A percentile compares a stretch with the other conserved stretches of the same genome.
These are phyloP conservation scores for Rhodotorula diobovata DNA, from an alignment of 768 basidiomycete species.

Conservation along the genomic window DNA sequence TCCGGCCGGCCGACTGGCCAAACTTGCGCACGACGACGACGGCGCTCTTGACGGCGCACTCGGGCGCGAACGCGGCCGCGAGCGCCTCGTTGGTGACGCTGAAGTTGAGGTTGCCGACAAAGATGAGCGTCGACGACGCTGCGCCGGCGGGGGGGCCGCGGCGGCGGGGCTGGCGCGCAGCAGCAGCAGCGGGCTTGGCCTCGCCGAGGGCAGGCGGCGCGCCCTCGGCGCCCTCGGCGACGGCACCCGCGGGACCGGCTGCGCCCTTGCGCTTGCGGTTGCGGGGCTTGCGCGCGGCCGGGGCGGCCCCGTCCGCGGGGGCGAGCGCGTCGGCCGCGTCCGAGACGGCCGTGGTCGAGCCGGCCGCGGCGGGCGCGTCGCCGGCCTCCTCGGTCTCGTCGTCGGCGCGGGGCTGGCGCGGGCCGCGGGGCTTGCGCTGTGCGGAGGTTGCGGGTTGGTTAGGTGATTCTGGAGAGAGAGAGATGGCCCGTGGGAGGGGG, in stretches of 20 bases:
- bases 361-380: slow-evolving; percentile 24
- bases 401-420: slow-evolving; percentile 34
- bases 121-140: slow-evolving; percentile 72
- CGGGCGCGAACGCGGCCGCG: slow-evolving; percentile 67
- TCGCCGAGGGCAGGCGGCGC: slow-evolving; percentile 17
- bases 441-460: too few relatives aligned
- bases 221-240: neutral
- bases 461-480: too few relatives aligned
- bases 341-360: slow-evolving; percentile 12
- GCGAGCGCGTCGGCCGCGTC: slow-evolving; percentile 36
- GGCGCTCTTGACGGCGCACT: slow-evolving; percentile 74
- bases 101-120: slow-evolving; percentile 98
- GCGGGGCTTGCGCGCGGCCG: slow-evolving; percentile 24
- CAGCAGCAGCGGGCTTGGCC: slow-evolving; percentile 55
- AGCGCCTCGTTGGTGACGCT: slow-evolving; percentile 76
- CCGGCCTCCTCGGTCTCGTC: slow-evolving; percentile 39
- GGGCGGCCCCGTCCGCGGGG: slow-evolving; percentile 5
- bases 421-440: slow-evolving; percentile 34
- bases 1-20: slow-evolving; percentile 70
- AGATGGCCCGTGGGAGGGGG: neutral
- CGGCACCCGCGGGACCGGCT: slow-evolving; percentile 16
- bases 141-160: slow-evolving; percentile 73
- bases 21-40: slow-evolving; percentile 81
- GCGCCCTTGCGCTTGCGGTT: slow-evolving; percentile 36
- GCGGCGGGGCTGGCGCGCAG: slow-evolving; percentile 55